Percentiles rank a stretch among this genome's conserved stretches.
Conservation (phyloP, 176 grass and related monocot species). For the Cenchrus americanus region DNA sequence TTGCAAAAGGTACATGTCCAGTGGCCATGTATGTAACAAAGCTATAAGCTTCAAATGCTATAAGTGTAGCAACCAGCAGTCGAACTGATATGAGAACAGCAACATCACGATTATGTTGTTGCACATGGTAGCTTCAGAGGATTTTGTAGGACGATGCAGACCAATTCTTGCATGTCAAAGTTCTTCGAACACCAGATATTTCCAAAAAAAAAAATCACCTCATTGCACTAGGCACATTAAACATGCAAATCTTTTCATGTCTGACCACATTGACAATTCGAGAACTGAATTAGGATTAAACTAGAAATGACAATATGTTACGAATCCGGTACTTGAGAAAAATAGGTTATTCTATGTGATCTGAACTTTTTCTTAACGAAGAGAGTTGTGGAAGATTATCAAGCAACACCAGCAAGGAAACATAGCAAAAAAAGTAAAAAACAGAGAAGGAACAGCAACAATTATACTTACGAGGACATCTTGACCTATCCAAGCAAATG, state of each 20-base stretch:
- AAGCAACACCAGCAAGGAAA: neutral
- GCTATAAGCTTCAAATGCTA: neutral
- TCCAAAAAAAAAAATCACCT: neutral
- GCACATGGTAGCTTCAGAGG: neutral
- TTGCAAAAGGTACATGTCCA: neutral
- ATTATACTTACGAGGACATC: constrained; percentile 78
- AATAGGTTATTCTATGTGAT: neutral
- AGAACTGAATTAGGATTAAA: neutral
- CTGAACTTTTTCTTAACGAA: constrained; percentile 12
- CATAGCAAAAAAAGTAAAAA: constrained; percentile 2
- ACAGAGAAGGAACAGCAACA: neutral
- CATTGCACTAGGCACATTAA: constrained; percentile 1
- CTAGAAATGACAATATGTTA: constrained; percentile 1
- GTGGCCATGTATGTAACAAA: neutral
- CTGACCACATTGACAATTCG: constrained; percentile 11
- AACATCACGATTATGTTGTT: constrained; percentile 12
- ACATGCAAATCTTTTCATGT: constrained; percentile 10
- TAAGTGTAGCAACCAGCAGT: constrained; percentile 14
- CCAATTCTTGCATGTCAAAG: neutral
- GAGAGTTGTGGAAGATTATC: constrained; percentile 19
- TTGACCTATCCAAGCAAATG: constrained; percentile 97
- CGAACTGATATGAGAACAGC: neutral
- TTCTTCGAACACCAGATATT: neutral
- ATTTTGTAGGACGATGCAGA: neutral
- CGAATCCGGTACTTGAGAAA: constrained; percentile 2